Percentiles rank a stretch among this genome's conserved stretches.
Conservation (phyloP, 2,329 filamentous ascomycete species). For the Ophiocordyceps polyrhachis-furcata region DNA sequence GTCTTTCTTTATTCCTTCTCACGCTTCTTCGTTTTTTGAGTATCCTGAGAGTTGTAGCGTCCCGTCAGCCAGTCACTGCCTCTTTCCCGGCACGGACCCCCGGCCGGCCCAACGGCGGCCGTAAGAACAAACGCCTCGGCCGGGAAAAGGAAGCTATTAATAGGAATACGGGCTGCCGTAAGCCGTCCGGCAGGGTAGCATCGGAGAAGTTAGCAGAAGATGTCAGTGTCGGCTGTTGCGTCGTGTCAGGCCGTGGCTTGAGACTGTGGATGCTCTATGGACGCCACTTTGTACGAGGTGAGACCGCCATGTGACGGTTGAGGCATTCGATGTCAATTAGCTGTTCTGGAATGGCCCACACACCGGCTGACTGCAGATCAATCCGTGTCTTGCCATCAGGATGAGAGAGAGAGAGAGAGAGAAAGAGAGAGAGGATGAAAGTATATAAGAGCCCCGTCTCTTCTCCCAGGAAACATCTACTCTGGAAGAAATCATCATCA, state of each 20-base stretch:
- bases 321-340: not conserved
- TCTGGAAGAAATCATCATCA: not conserved
- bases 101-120: not conserved
- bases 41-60: too few species aligned
- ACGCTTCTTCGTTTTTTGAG: too few species aligned
- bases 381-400: slow-evolving; percentile 1
- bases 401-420: not conserved
- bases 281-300: not conserved
- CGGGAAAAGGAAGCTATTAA: not conserved
- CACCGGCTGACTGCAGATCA: slow-evolving; percentile 1
- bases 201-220: not conserved
- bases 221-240: not conserved
- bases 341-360: not conserved
- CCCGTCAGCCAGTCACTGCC: too few species aligned
- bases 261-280: too few species aligned
- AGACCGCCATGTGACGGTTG: not conserved
- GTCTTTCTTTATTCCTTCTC: too few species aligned
- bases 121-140: not conserved
- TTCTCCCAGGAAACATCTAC: not conserved
- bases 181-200: not conserved
- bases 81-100: too few species aligned
- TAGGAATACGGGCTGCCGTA: slow-evolving; percentile 1
- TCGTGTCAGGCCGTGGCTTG: too few species aligned
- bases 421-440: not conserved
- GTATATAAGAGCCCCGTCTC: not conserved